Evolutionary conservation across 495 filamentous ascomycete species (phyloP).

Genomic region (Usnea hakonensis): DNA sequence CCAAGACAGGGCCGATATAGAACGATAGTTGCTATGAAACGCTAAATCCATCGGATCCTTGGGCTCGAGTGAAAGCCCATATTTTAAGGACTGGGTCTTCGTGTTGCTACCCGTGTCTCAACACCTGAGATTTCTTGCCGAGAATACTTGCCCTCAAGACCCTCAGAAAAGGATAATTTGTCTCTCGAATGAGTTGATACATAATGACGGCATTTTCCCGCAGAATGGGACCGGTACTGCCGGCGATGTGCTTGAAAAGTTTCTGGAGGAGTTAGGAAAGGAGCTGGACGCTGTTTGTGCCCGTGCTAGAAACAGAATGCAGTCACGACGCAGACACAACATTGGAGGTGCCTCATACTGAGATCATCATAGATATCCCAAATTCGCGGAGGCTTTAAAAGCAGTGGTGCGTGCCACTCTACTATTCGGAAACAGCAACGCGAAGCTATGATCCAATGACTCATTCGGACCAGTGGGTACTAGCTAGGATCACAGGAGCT

Average conservation of each 20-base stretch:
- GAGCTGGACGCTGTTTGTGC: neutral
- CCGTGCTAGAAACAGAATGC: neutral
- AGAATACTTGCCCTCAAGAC: neutral
- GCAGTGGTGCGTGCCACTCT: neutral
- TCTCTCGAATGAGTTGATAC: neutral
- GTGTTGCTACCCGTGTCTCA: constrained; percentile 3
- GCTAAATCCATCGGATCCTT: neutral
- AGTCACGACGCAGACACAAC: neutral
- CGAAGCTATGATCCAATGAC: neutral
- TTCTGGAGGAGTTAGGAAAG: neutral
- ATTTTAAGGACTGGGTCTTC: constrained; percentile 4
- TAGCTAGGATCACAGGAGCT: neutral
- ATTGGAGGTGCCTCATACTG: neutral
- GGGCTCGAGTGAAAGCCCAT: neutral
- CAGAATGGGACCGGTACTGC: neutral
- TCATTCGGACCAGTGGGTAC: neutral
- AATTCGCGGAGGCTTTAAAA: neutral
- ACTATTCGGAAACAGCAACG: neutral
- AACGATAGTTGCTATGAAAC: neutral
- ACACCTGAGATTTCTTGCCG: neutral
- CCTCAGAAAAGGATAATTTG: neutral
- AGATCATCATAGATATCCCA: neutral
- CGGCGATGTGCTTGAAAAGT: neutral
- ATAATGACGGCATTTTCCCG: neutral
- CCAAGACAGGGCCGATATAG: neutral